Percentiles rank a stretch among this genome's conserved stretches.
These are phyloP conservation scores for Vitis rotundifolia DNA, from an alignment of 164 flowering plant genomes.

Conservation along the genomic window DNA sequence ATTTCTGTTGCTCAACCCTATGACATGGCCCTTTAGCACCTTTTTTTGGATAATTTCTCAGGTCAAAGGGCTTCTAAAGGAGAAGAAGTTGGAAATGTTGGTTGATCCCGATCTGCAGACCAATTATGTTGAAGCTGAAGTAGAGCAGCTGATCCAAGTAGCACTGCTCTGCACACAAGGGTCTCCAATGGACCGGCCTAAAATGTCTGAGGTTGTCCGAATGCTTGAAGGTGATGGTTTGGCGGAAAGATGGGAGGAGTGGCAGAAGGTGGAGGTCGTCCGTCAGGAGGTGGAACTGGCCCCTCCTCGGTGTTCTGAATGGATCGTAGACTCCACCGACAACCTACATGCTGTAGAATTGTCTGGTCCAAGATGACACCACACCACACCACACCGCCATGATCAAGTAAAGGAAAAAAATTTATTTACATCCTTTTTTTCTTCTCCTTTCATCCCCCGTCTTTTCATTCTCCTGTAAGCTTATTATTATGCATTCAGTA, in stretches of 20 bases:
- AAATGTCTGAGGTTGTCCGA: constrained; percentile 55
- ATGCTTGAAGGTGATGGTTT: constrained; percentile 59
- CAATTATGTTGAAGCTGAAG: constrained; percentile 33
- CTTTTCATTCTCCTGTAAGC: no score
- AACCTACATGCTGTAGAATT: constrained; percentile 36
- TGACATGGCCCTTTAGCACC: no score
- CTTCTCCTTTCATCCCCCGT: no score
- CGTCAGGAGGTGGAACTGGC: constrained; percentile 27
- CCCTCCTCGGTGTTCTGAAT: constrained; percentile 10
- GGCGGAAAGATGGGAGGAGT: constrained; percentile 54
- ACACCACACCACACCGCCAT: no score
- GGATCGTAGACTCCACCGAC: constrained; percentile 33
- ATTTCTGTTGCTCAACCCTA: no score
- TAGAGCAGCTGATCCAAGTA: constrained; percentile 50
- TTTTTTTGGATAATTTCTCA: neutral
- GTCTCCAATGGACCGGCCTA: constrained; percentile 45
- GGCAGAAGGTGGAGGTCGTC: constrained; percentile 45
- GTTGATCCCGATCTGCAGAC: constrained; percentile 44
- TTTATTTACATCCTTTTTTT: no score
- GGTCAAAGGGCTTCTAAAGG: constrained; percentile 53
- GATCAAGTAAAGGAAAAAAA: no score
- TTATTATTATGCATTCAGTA: no score
- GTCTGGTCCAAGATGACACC: constrained; percentile 43
- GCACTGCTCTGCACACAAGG: constrained; percentile 50
- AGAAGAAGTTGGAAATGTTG: constrained; percentile 35